Base-by-base conservation (phyloP, 768 basidiomycete genomes). In the Agaricus blazei region DNA sequence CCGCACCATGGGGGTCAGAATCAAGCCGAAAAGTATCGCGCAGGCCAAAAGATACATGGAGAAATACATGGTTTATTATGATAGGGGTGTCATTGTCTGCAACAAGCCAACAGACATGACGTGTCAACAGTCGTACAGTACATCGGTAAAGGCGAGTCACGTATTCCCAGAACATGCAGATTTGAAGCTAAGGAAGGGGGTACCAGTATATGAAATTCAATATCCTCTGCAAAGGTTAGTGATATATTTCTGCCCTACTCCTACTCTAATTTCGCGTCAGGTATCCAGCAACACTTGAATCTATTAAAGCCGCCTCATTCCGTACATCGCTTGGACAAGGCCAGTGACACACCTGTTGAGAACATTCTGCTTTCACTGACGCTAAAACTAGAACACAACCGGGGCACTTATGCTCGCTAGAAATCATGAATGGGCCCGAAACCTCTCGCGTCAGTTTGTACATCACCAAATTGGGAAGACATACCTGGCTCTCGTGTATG, bases 321-420 rank as follows among this genome's bases (percentile, higher is more conserved):
- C 5, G 77, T 87, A 23, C 87, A 88, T 63, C 78, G 87, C 12
- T 74, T 88, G 4, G 86, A 88, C 70, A 85, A 84, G 72, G 87
- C 82, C 26, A 14, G 65, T 7, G 14, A 41, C 52, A 26, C 44
- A 6, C 24, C 53, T 49, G 34, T 26, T 49, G 12, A 15, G 15
- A 8, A 24, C 14, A 12, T 27, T 24, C 27, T 9, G 28, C 24
- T 45, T 28, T 27, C 15, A 11, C 34, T 53, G 31, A 43, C 26
- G 12, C 38, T 38, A 9, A 28, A 6, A 5, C 4, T 47, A 88
- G 87, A 66, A 72, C 1, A 87, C 85, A 1, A 88, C 87, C 0
- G 87, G 87, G 26, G 76, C 75, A 28, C 70, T 88, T 19, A 58
- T 83, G n/a, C 69, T 88, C 14, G 82, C 82, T 7, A 74, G 76